Evolutionary conservation across 805 yeast genomes (phyloP).

Genomic region (Saccharomycopsis capsularis): DNA sequence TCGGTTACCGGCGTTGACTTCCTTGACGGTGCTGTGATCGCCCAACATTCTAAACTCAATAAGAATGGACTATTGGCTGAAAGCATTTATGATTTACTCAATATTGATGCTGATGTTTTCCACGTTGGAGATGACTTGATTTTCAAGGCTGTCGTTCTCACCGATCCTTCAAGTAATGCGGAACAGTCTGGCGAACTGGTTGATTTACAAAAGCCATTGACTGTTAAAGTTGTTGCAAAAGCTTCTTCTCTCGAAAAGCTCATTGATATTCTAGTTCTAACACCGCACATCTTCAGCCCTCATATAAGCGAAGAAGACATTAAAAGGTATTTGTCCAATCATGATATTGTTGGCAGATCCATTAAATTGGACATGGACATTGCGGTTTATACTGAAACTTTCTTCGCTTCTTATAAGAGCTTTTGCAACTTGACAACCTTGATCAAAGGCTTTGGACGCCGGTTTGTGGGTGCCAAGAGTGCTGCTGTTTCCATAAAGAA

Average conservation of each 20-base stretch:
- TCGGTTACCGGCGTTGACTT: slow-evolving; percentile 19
- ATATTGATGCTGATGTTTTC: slow-evolving; percentile 51
- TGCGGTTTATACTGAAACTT: slow-evolving; percentile 56
- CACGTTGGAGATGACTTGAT: slow-evolving; percentile 49
- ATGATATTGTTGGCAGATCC: slow-evolving; percentile 6
- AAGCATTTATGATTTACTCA: slow-evolving; percentile 54
- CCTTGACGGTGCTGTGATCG: slow-evolving; percentile 9
- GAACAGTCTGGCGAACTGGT: slow-evolving; percentile 24
- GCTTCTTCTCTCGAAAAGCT: slow-evolving; percentile 71
- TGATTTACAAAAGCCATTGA: slow-evolving; percentile 26
- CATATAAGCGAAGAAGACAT: slow-evolving; percentile 38
- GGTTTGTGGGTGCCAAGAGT: slow-evolving; percentile 56
- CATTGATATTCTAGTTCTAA: slow-evolving; percentile 72
- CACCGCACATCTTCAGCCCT: slow-evolving; percentile 51
- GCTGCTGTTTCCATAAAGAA: slow-evolving; percentile 50
- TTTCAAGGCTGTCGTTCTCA: slow-evolving; percentile 42
- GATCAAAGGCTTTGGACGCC: slow-evolving; percentile 43
- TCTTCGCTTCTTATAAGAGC: slow-evolving; percentile 62
- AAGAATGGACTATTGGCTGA: slow-evolving; percentile 6
- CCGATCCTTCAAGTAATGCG: slow-evolving; percentile 26
- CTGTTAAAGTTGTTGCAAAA: slow-evolving; percentile 45
- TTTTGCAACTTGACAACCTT: slow-evolving; percentile 52
- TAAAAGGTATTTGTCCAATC: slow-evolving; percentile 32
- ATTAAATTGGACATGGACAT: slow-evolving; percentile 52
- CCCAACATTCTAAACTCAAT: slow-evolving; percentile 6